A percentile compares a stretch with the other conserved stretches of the same genome.
These are phyloP conservation scores for Moesziomyces sp. DNA, from an alignment of 1,284 basidiomycete species.

Conservation along the genomic window DNA sequence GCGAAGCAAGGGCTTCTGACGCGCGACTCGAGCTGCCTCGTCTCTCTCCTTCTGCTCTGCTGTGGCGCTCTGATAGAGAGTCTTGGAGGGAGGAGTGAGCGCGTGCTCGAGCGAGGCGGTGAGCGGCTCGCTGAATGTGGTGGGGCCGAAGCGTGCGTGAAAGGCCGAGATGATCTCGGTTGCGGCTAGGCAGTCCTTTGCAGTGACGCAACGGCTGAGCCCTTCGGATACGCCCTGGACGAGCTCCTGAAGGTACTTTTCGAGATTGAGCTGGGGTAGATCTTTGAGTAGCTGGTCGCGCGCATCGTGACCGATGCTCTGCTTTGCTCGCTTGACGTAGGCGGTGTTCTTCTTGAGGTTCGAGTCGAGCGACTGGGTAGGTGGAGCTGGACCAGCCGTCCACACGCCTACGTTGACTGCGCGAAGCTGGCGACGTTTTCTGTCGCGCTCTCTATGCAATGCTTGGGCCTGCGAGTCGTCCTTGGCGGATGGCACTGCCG, in stretches of 20 bases:
- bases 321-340: conserved; percentile 62
- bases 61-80: conserved; percentile 72
- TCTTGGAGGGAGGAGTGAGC: conserved; percentile 72
- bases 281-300: conserved; percentile 74
- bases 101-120: conserved; percentile 76
- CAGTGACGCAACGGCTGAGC: conserved; percentile 82
- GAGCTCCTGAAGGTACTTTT: conserved; percentile 96
- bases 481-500: conserved; percentile 15
- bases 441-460: conserved; percentile 50
- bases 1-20: conserved; percentile 85
- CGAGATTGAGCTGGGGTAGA: conserved; percentile 84
- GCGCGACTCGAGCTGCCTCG: conserved; percentile 80
- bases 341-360: conserved; percentile 66
- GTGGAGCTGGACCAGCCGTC: conserved; percentile 32
- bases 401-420: conserved; percentile 48
- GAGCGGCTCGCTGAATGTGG: conserved; percentile 79
- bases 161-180: conserved; percentile 84
- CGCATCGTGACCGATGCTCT: conserved; percentile 54
- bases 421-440: conserved; percentile 47
- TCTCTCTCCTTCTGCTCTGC: conserved; percentile 92
- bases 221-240: conserved; percentile 88
- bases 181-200: conserved; percentile 89
- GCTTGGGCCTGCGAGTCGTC: conserved; percentile 30
- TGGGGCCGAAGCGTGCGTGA: conserved; percentile 83
- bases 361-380: conserved; percentile 52